A percentile compares a stretch with the other conserved stretches of the same genome.
Evolutionary conservation across 441 rosid genomes (phyloP).

Genomic region (Populus hybrid): DNA sequence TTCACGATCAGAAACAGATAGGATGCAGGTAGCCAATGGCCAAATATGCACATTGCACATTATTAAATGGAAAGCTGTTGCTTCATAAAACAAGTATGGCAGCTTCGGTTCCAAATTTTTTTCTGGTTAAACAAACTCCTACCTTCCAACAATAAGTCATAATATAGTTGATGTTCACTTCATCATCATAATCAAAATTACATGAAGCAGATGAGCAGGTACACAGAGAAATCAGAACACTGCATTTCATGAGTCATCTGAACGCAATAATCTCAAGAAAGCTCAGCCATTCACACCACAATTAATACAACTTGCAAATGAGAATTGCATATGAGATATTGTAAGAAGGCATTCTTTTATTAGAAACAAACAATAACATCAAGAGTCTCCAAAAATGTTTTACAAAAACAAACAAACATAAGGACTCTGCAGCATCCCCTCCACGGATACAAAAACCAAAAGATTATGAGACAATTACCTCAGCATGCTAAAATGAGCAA

Average conservation of each 20-base stretch:
- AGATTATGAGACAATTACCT: background rate
- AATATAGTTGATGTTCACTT: background rate
- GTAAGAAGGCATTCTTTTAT: background rate
- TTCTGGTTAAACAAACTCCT: background rate
- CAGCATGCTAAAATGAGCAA: background rate
- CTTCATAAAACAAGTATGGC: slow-evolving; percentile 2
- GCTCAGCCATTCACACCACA: background rate
- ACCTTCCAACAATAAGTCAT: background rate
- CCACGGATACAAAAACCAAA: background rate
- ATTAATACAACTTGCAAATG: background rate
- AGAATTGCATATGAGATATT: background rate
- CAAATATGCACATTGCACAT: background rate
- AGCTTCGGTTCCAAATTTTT: background rate
- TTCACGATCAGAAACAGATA: background rate
- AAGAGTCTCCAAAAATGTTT: too few species aligned
- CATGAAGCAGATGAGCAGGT: background rate
- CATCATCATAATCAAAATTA: background rate
- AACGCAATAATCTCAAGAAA: background rate
- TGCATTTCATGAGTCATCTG: background rate
- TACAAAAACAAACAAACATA: background rate
- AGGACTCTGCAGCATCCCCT: background rate
- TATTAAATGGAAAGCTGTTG: background rate
- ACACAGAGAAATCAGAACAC: background rate
- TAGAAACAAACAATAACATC: background rate
- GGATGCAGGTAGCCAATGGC: background rate